These are phyloP conservation scores for Ascomycota sp. DNA, from an alignment of 2,329 filamentous ascomycete genomes.

Conservation along the genomic window DNA sequence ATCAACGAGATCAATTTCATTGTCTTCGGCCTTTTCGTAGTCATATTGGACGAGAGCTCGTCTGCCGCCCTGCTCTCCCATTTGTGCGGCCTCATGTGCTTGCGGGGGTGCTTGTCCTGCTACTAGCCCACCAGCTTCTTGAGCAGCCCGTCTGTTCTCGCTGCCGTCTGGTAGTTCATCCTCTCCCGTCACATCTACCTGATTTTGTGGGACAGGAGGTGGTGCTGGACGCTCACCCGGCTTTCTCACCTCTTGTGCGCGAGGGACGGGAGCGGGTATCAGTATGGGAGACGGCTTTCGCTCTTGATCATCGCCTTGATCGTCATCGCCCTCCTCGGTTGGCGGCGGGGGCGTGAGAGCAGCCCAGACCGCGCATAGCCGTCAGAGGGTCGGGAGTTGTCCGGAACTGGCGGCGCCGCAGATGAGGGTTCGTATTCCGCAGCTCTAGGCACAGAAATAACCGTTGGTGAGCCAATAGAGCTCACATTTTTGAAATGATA, in stretches of 20 bases:
- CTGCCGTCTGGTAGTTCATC: slow-evolving; percentile 45
- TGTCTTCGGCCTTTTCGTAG: slow-evolving; percentile 94
- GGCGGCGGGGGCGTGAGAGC: slow-evolving; percentile 36
- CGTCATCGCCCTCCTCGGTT: slow-evolving; percentile 17
- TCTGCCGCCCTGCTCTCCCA: slow-evolving; percentile 29
- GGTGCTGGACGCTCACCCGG: slow-evolving; percentile 27
- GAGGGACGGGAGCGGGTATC: slow-evolving; percentile 67
- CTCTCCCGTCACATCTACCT: slow-evolving; percentile 43
- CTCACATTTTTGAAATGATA: slow-evolving; percentile 67
- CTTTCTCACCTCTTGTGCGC: slow-evolving; percentile 35
- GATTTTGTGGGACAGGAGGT: slow-evolving; percentile 40
- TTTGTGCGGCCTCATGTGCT: slow-evolving; percentile 13
- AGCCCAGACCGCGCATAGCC: slow-evolving; percentile 65
- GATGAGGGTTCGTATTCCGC: slow-evolving; percentile 19
- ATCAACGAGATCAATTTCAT: slow-evolving; percentile 80
- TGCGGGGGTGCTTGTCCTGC: slow-evolving; percentile 18
- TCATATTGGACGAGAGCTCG: slow-evolving; percentile 76
- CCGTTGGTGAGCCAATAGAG: slow-evolving; percentile 37
- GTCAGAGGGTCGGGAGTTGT: slow-evolving; percentile 48
- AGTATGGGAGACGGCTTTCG: slow-evolving; percentile 55
- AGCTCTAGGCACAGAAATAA: slow-evolving; percentile 15
- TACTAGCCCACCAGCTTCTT: slow-evolving; percentile 36
- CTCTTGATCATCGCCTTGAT: slow-evolving; percentile 25
- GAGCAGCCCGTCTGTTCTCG: slow-evolving; percentile 28
- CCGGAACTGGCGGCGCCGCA: slow-evolving; percentile 29